These are phyloP conservation scores for Globisporangium iwayamae DNA, from an alignment of 352 stramenopile genomes.

Conservation along the genomic window DNA sequence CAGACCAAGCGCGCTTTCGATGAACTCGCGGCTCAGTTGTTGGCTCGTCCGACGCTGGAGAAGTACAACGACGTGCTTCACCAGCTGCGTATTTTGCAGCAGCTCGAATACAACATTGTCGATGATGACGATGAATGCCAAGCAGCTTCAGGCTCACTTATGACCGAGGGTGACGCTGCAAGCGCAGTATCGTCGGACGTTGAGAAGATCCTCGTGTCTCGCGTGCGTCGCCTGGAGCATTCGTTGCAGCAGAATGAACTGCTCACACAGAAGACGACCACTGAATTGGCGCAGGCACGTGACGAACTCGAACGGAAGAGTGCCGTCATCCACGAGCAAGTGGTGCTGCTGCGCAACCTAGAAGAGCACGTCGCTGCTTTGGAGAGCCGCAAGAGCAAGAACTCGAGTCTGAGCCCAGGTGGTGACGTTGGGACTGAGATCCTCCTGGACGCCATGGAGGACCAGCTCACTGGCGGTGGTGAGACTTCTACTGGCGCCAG, in stretches of 20 bases:
- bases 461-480: constrained; percentile 32
- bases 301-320: constrained; percentile 30
- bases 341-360: constrained; percentile 42
- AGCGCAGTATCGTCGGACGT: constrained; percentile 24
- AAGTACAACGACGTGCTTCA: constrained; percentile 85
- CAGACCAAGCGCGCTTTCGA: constrained; percentile 24
- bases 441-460: constrained; percentile 68
- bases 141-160: constrained; percentile 10
- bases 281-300: constrained; percentile 30
- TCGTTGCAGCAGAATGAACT: constrained; percentile 66
- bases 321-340: constrained; percentile 48
- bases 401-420: constrained; percentile 17
- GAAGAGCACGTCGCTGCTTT: constrained; percentile 67
- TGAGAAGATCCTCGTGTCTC: constrained; percentile 62
- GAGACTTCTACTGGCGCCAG: not conserved
- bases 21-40: constrained; percentile 37
- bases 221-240: constrained; percentile 69
- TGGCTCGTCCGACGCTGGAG: constrained; percentile 77
- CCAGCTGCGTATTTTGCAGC: constrained; percentile 91
- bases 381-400: constrained; percentile 35
- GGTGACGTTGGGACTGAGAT: constrained; percentile 63
- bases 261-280: constrained; percentile 27
- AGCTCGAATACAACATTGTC: constrained; percentile 88
- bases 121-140: constrained; percentile 50
- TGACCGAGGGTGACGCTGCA: not conserved